Conservation (phyloP, 2,329 filamentous ascomycete genomes). For the Huntiella savannae region DNA sequence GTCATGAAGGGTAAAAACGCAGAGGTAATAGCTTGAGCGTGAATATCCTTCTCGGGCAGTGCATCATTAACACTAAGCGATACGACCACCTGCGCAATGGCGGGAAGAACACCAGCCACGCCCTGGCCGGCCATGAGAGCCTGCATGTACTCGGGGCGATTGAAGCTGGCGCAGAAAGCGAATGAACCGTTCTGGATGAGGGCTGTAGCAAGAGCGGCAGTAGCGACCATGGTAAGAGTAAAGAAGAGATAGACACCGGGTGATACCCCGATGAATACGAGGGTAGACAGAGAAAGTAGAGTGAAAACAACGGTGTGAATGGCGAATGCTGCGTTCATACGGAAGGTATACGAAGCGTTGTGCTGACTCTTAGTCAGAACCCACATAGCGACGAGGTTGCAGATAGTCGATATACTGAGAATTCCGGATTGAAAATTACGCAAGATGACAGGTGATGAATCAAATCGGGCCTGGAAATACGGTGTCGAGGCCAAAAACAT, state of each 20-base stretch:
- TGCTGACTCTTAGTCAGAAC: conserved; percentile 64
- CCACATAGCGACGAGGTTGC: conserved; percentile 59
- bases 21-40: conserved; percentile 32
- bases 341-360: conserved; percentile 68
- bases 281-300: conserved; percentile 63
- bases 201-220: conserved; percentile 61
- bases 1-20: conserved; percentile 86
- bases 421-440: conserved; percentile 81
- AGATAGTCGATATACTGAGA: conserved; percentile 66
- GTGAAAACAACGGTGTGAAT: conserved; percentile 63
- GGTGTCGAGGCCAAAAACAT: conserved; percentile 94
- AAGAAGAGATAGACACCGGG: conserved; percentile 59
- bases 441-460: conserved; percentile 47
- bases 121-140: conserved; percentile 92
- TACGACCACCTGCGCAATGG: conserved; percentile 68
- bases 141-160: conserved; percentile 74
- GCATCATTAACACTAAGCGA: conserved; percentile 35
- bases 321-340: conserved; percentile 58
- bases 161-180: conserved; percentile 75
- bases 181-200: conserved; percentile 89
- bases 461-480: conserved; percentile 76
- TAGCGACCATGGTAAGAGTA: conserved; percentile 61
- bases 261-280: conserved; percentile 41
- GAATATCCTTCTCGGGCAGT: conserved; percentile 16
- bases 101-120: conserved; percentile 75